Base-by-base conservation (phyloP, 208 protist species). In the Crithidia fasciculata region DNA sequence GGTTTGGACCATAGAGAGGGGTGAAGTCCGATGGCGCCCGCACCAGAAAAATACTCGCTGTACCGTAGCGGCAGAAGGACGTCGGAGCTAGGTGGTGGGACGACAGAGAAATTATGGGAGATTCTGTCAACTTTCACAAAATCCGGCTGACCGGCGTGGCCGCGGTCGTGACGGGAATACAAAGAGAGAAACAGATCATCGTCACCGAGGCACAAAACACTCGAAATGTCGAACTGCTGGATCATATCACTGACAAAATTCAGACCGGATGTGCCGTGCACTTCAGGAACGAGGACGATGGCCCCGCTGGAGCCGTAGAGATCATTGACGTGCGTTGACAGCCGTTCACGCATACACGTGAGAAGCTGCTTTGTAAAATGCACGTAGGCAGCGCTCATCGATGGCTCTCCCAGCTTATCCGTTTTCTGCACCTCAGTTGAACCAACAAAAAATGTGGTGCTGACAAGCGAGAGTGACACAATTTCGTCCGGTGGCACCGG, bases 371-470 rank as follows among this genome's bases (percentile, higher is more conserved):
- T 69, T n/a, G 70, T 67, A 74, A 89, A 91, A 64, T 94, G 83
- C n/a, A 79, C 80, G 65, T 91, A 94, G 7, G 86, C 77, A 5
- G 82, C 77, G 64, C 58, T 81, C 80, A 93, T 88, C 19, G 62
- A 71, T 47, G 70, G 70, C 59, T 90, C 87, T 2, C 75, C 82
- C 1, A 81, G 57, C 15, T 61, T 69, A 18, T 54, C 58, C 28
- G 79, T 73, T n/a, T 78, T 63, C 59, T 93, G 86, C 10, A 83
- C 62, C 50, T 95, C 85, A 3, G 82, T 88, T 4, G 80, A 80
- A 12, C 92, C 92, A n/a, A 86, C 83, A 84, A 96, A 96, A 82
- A 80, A 95, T 36, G 81, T 82, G 19, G 90, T 67, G n/a, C 78
- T 79, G 13, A 94, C 71, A 28, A 85, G 74, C 0, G 85, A 84